A percentile compares a stretch with the other conserved stretches of the same genome.
These are phyloP conservation scores for Mycena floridula DNA, from an alignment of 768 basidiomycete genomes.

Conservation along the genomic window DNA sequence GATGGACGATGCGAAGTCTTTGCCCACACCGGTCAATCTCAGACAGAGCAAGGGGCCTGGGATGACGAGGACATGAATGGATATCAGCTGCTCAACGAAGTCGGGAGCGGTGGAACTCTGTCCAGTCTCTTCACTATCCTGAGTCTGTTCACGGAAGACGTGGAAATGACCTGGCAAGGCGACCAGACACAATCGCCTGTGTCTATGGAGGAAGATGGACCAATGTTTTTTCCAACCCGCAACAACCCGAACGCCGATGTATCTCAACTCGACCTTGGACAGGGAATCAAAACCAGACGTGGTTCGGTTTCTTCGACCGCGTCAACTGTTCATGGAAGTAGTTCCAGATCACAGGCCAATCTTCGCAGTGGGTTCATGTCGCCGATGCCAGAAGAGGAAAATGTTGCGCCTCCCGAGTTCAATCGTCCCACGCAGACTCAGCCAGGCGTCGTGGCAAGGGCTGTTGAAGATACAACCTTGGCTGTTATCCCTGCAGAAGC, in stretches of 20 bases:
- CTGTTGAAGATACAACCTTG: conserved; percentile 88
- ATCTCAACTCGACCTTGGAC: conserved; percentile 47
- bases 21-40: conserved; percentile 58
- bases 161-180: conserved; percentile 89
- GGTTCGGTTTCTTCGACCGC: conserved; percentile 59
- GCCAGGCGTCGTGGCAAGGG: conserved; percentile 83
- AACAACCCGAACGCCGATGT: conserved; percentile 53
- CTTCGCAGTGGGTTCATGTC: conserved; percentile 8
- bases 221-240: conserved; percentile 15
- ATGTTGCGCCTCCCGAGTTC: conserved; percentile 13
- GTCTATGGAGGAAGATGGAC: conserved; percentile 17
- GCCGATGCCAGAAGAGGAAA: conserved; percentile 3
- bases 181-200: conserved; percentile 28
- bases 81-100: conserved; percentile 94
- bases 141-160: conserved; percentile 92
- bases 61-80: conserved; percentile 90
- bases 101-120: conserved; percentile 90
- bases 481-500: conserved; percentile 99
- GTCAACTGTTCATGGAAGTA: conserved; percentile 66
- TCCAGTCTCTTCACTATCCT: conserved; percentile 97
- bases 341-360: conserved; percentile 17
- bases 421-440: conserved; percentile 33
- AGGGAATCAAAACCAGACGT: conserved; percentile 20
- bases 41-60: conserved; percentile 51
- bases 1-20: conserved; percentile 97